Base-by-base conservation (phyloP, 371 early-diverging fungal genomes). In the Funneliformis caledonium region DNA sequence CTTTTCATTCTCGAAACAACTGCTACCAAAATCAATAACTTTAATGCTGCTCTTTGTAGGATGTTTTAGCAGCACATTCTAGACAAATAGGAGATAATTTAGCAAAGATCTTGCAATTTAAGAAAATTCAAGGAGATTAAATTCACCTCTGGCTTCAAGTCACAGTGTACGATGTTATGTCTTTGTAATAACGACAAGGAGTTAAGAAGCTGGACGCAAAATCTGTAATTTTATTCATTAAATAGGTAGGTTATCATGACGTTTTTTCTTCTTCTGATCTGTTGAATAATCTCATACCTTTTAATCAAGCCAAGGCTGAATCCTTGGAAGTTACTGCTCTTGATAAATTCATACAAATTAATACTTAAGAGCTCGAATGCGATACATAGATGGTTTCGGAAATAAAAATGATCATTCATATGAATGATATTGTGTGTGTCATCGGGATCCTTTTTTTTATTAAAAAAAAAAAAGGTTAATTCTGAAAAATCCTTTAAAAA, bases 11-110 rank as follows among this genome's bases (percentile, higher is more conserved):
- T 96, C 94, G 9, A 93, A 90, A 82, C 97, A 97, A 82, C 96
- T 94, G 82, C 95, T 96, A 8, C 99, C 99, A 87, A 99, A 98
- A 87, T 99, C 99, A 85, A 99, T 99, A 50, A 99, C 96, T 87
- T 99, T 99, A 85, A 99, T 94, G 43, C 88, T 86, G 72, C 91
- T 91, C 73, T 90, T 92, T 68, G 90, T 88, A 31, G 93, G 92
- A 72, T 90, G 90, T 72, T 91, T 91, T 9, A 97, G 85, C 72
- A 96, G 83, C 10, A 96, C 90, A 82, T 97, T 97, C 90, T 90
- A 78, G 9, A 22, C 52, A 70, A 37, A 76, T 5, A 74, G 37
- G 37, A 14, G 56, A 16, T 22, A 69, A 65, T 52, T 67, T 14
- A 72, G 47, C 33, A 70, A 73, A 60, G 12, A 22, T 47, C 19